Evolutionary conservation across 345 rosid species (phyloP).

Genomic region (Eutrema yunnanense): DNA sequence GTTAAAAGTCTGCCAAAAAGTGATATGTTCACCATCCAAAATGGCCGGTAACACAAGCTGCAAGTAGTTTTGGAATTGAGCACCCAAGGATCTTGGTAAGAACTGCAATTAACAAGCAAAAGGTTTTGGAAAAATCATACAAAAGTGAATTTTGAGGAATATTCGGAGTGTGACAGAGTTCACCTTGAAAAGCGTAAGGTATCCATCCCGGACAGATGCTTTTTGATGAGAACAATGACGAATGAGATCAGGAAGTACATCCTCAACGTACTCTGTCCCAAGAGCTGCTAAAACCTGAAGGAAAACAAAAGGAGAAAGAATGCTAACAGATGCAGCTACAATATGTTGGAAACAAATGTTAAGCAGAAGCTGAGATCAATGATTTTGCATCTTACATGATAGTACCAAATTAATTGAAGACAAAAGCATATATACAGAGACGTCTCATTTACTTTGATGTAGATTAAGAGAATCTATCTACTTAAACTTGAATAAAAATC

Average conservation of each 20-base stretch:
- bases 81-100: conserved; percentile 91
- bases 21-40: conserved; percentile 59
- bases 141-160: neutral
- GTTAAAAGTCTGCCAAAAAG: conserved; percentile 3
- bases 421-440: neutral
- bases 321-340: conserved; percentile 1
- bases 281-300: conserved; percentile 92
- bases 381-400: neutral
- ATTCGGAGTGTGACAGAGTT: neutral
- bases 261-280: conserved; percentile 76
- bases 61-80: conserved; percentile 91
- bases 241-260: conserved; percentile 82
- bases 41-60: conserved; percentile 93
- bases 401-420: neutral
- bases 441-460: neutral
- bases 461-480: neutral
- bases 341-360: neutral
- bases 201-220: conserved; percentile 97
- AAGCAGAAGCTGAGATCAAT: neutral
- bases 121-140: neutral
- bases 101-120: conserved; percentile 45
- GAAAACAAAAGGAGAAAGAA: conserved; percentile 11
- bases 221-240: conserved; percentile 89
- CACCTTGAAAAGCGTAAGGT: conserved; percentile 95
- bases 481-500: neutral